Evolutionary conservation across 106 monocot species (phyloP).

Genomic region (Narthecium ossifragum): DNA sequence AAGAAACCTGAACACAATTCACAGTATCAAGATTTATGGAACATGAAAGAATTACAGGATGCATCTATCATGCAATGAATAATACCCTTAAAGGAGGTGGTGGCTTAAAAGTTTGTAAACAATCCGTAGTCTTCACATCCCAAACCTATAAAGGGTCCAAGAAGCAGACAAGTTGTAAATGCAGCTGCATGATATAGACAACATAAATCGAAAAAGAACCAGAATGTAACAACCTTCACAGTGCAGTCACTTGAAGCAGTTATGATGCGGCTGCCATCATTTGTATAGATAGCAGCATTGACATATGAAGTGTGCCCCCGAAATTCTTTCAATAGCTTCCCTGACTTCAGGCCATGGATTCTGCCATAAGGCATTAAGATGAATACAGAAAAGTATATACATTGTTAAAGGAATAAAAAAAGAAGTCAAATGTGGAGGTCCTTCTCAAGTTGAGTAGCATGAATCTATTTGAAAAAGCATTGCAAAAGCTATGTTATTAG

Average conservation of each 20-base stretch:
- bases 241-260: conserved; percentile 98
- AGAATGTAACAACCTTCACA: conserved; percentile 53
- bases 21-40: neutral
- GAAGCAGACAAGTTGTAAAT: too few species aligned
- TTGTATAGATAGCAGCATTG: conserved; percentile 83
- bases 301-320: conserved; percentile 94
- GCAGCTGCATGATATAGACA: neutral
- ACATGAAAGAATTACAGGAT: neutral
- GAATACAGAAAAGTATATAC: too few species aligned
- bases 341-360: conserved; percentile 95
- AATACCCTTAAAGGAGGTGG: conserved; percentile 96
- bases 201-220: neutral
- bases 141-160: conserved; percentile 50
- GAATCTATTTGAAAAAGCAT: too few species aligned
- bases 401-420: too few species aligned
- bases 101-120: conserved; percentile 94
- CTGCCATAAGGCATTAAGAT: conserved; percentile 26
- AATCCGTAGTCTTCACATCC: conserved; percentile 95
- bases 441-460: too few species aligned
- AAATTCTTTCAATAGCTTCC: conserved; percentile 95
- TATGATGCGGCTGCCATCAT: conserved; percentile 80
- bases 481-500: too few species aligned
- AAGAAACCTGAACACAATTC: neutral
- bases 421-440: too few species aligned
- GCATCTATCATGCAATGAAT: neutral